Conservation (phyloP, 352 stramenopile genomes). For the Phytophthora crassamura region DNA sequence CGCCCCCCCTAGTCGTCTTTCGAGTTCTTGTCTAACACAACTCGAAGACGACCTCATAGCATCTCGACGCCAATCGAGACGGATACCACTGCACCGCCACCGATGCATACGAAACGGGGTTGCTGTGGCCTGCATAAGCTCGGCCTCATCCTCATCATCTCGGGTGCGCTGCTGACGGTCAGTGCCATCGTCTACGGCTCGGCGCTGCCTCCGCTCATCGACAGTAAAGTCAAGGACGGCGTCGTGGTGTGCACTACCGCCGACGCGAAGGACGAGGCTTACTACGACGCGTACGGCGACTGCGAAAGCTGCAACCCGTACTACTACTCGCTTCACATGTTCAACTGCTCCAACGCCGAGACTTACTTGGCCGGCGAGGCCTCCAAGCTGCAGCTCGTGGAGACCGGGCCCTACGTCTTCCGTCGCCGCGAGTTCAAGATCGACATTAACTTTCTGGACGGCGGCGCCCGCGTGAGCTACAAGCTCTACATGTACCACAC, state of each 20-base stretch:
- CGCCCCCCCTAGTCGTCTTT: no score
- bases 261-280: slow-evolving; percentile 43
- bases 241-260: slow-evolving; percentile 50
- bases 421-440: slow-evolving; percentile 59
- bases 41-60: background rate
- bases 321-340: slow-evolving; percentile 55
- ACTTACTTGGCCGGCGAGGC: slow-evolving; percentile 44
- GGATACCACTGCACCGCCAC: slow-evolving; percentile 1
- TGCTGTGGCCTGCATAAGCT: slow-evolving; percentile 39
- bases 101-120: background rate
- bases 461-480: slow-evolving; percentile 55
- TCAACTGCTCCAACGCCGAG: slow-evolving; percentile 49
- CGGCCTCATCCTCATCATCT: slow-evolving; percentile 40
- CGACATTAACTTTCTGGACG: slow-evolving; percentile 56
- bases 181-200: slow-evolving; percentile 52
- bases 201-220: slow-evolving; percentile 42
- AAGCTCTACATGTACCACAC: slow-evolving; percentile 74
- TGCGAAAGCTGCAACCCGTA: slow-evolving; percentile 63
- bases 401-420: slow-evolving; percentile 71
- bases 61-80: slow-evolving; percentile 14
- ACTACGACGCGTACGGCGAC: slow-evolving; percentile 60
- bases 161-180: slow-evolving; percentile 39
- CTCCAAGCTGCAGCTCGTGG: slow-evolving; percentile 58
- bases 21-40: background rate
- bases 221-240: slow-evolving; percentile 47